A percentile compares a stretch with the other conserved stretches of the same genome.
phyloP scores from a whole-genome alignment of 805 yeast genomes.

The Yamadazyma philogaea region DNA sequence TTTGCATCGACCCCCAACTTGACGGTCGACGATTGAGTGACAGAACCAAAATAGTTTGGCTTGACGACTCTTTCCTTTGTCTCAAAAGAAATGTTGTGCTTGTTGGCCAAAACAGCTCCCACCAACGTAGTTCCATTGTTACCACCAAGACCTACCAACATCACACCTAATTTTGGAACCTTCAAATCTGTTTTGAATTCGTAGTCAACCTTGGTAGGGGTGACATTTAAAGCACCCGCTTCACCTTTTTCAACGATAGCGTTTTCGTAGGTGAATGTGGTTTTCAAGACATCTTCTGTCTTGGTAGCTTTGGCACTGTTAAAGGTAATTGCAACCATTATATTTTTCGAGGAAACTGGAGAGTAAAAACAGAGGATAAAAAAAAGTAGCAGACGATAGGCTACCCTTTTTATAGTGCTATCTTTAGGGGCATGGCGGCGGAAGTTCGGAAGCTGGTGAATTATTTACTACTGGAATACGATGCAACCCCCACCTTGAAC shows the following conservation, averaged over 20 bases:
- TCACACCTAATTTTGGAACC: constrained; percentile 80
- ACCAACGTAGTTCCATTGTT: constrained; percentile 92
- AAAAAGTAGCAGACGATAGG: background rate
- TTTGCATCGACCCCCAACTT: constrained; percentile 79
- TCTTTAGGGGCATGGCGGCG: background rate
- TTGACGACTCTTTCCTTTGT: constrained; percentile 73
- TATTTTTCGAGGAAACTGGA: background rate
- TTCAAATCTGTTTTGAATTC: constrained; percentile 82
- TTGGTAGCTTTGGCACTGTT: constrained; percentile 51
- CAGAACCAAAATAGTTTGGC: constrained; percentile 90
- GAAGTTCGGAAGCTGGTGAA: background rate
- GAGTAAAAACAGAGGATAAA: background rate
- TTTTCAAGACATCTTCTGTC: constrained; percentile 49
- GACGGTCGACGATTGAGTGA: constrained; percentile 87
- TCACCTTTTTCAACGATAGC: constrained; percentile 60
- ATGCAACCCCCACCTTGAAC: constrained; percentile 3
- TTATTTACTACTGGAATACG: background rate
- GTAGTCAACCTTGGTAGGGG: constrained; percentile 69
- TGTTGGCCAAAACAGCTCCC: constrained; percentile 83
- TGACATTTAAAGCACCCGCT: constrained; percentile 57
- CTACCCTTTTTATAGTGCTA: constrained; percentile 1
- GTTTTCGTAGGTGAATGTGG: constrained; percentile 70
- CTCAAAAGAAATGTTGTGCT: constrained; percentile 69
- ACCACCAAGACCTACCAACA: constrained; percentile 95
- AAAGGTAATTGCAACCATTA: constrained; percentile 48